Conservation (phyloP, 2,329 filamentous ascomycete species). For the Drechslerella coelobrocha region DNA sequence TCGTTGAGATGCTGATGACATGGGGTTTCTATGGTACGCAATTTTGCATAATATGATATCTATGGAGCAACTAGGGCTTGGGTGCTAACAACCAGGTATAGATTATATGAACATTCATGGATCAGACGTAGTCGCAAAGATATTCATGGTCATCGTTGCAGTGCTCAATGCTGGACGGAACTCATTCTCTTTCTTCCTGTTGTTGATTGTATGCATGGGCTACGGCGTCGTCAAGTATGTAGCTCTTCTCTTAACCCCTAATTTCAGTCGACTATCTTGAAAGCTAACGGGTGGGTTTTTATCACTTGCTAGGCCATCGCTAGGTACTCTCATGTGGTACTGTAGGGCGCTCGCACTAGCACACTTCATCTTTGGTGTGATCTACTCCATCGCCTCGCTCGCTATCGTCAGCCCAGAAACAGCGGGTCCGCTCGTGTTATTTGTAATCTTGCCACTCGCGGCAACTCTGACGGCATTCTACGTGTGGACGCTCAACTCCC, state of each 20-base stretch:
- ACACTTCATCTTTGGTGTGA: conserved; percentile 92
- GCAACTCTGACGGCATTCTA: conserved; percentile 95
- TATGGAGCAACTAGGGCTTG: no score
- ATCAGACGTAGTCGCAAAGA: conserved; percentile 80
- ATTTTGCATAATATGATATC: background rate
- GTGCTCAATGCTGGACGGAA: conserved; percentile 92
- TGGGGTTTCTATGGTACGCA: conserved; percentile 90
- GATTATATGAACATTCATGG: conserved; percentile 94
- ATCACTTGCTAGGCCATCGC: conserved; percentile 59
- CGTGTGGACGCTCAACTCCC: conserved; percentile 95
- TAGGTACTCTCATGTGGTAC: conserved; percentile 92
- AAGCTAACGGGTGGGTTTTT: background rate
- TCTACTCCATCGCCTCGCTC: conserved; percentile 89
- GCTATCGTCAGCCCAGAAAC: conserved; percentile 68
- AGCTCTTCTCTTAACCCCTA: background rate
- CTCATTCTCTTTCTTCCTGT: conserved; percentile 96
- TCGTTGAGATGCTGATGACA: conserved; percentile 96
- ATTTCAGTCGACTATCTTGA: background rate
- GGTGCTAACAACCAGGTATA: conserved; percentile 59
- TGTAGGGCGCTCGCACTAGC: conserved; percentile 88
- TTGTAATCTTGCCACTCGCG: conserved; percentile 90
- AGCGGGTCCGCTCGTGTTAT: conserved; percentile 81
- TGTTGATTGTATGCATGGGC: conserved; percentile 98
- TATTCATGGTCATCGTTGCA: conserved; percentile 87
- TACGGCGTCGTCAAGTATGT: conserved; percentile 88